A percentile compares a stretch with the other conserved stretches of the same genome.
Conservation (phyloP, 768 basidiomycete species). For the Rhizopogon vulgaris region DNA sequence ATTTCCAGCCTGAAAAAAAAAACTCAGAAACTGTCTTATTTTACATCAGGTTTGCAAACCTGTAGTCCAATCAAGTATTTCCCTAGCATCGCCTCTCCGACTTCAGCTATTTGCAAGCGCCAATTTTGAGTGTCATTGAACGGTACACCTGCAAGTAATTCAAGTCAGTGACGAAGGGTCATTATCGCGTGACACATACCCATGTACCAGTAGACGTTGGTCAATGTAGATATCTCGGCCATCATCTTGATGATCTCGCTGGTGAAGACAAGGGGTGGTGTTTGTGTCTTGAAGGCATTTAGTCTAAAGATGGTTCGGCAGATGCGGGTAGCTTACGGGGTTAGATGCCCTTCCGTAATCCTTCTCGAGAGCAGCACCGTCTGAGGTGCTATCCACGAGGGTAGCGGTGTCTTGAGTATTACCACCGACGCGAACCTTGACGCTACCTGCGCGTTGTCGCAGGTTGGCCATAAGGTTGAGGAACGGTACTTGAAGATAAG, state of each 20-base stretch:
- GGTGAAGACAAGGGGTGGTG: conserved; percentile 61
- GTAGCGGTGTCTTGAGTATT: conserved; percentile 70
- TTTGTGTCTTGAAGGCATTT: conserved; percentile 41
- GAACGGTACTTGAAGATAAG: conserved; percentile 54
- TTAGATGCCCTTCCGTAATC: conserved; percentile 27
- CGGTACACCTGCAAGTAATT: conserved; percentile 39
- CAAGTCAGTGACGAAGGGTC: background rate
- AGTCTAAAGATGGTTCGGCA: background rate
- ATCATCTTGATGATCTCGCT: conserved; percentile 63
- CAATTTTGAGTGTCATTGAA: conserved; percentile 60
- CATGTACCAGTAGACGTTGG: conserved; percentile 63
- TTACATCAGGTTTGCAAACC: background rate
- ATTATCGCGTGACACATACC: conserved; percentile 24
- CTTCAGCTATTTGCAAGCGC: conserved; percentile 47
- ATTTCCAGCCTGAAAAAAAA: conserved; percentile 51
- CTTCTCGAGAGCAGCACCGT: conserved; percentile 48
- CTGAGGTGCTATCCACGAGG: conserved; percentile 42
- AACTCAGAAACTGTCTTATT: background rate
- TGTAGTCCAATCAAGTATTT: conserved; percentile 55
- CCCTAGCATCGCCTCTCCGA: conserved; percentile 58
- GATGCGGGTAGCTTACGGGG: conserved; percentile 27
- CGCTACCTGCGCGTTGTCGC: conserved; percentile 53
- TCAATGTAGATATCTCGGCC: conserved; percentile 48
- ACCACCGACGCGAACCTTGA: conserved; percentile 69
- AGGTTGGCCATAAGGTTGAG: conserved; percentile 77